Evolutionary conservation across 75 land plant species (phyloP).

Genomic region (Sequoia sempervirens): DNA sequence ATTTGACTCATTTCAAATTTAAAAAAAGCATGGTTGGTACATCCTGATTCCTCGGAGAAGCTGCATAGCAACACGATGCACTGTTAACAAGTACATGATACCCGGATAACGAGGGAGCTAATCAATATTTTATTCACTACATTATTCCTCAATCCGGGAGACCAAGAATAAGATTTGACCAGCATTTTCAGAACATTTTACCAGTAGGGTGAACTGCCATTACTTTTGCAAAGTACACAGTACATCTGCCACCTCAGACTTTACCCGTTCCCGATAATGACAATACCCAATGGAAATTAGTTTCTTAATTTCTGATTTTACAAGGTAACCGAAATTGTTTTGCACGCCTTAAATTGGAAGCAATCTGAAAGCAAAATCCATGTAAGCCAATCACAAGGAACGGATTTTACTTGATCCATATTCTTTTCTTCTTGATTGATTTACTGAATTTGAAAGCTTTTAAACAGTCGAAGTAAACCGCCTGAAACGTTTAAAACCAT

Average conservation of each 20-base stretch:
- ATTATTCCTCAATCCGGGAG: not conserved
- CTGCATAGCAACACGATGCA: not conserved
- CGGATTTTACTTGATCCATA: no score
- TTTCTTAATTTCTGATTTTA: no score
- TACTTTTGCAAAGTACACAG: no score
- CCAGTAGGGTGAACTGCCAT: no score
- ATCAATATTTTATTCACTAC: not conserved
- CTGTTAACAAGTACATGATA: not conserved
- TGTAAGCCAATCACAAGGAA: no score
- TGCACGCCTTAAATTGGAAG: not conserved
- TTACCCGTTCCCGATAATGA: not conserved
- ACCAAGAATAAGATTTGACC: no score
- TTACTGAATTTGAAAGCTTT: no score
- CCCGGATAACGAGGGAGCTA: not conserved
- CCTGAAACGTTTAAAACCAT: not conserved
- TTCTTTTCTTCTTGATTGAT: no score
- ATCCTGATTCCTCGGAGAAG: not conserved
- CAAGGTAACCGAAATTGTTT: not conserved
- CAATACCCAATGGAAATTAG: not conserved
- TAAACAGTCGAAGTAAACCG: no score
- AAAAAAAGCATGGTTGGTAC: no score
- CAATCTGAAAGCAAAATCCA: not conserved
- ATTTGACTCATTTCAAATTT: no score
- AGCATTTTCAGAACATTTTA: not conserved
- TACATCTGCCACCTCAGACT: no score